phyloP scores from a whole-genome alignment of 2,329 filamentous ascomycete genomes.

The Colletotrichum ledebouriae region DNA sequence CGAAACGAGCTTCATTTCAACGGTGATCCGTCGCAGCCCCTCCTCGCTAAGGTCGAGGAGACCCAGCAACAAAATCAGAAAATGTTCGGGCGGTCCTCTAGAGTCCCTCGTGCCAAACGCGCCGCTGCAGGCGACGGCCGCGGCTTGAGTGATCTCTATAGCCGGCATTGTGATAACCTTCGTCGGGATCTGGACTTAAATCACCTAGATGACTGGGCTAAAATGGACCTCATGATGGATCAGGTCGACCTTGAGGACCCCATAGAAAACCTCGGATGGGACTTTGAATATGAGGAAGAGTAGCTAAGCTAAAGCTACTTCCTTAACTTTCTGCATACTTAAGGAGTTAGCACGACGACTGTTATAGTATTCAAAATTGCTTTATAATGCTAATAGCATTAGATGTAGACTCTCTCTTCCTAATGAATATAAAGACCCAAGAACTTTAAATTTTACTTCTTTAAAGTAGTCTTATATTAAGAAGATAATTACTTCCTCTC shows the following conservation, averaged over 20 bases:
- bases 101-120: conserved; percentile 27
- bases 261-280: neutral
- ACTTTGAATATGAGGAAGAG: neutral
- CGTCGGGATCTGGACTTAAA: neutral
- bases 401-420: no score
- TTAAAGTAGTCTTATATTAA: no score
- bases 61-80: conserved; percentile 59
- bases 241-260: neutral
- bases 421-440: no score
- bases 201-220: neutral
- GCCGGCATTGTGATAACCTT: neutral
- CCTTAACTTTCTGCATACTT: no score
- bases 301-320: neutral
- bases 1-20: conserved; percentile 63
- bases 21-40: conserved; percentile 56
- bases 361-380: no score
- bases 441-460: no score
- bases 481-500: no score
- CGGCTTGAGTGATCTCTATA: neutral
- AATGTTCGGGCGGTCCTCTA: conserved; percentile 36
- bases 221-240: neutral
- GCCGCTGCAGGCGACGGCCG: neutral
- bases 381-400: no score
- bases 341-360: no score
- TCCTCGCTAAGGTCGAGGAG: conserved; percentile 59